Conservation (phyloP, 306 rosid genomes). For the Dryas octopetala region DNA sequence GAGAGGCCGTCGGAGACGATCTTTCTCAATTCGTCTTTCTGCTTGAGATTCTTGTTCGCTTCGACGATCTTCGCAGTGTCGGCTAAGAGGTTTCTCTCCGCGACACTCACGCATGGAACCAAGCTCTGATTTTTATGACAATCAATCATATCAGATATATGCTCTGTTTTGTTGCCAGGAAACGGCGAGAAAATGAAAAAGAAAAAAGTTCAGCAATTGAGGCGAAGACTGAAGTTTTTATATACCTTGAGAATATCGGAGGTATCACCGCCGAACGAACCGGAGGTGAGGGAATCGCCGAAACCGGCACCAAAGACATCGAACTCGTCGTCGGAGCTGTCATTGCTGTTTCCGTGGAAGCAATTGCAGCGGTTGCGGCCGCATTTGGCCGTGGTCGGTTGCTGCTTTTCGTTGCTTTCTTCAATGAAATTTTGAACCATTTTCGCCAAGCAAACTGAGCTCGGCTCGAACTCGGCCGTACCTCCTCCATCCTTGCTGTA, state of each 20-base stretch:
- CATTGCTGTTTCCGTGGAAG: conserved; percentile 79
- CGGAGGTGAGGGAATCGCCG: conserved; percentile 52
- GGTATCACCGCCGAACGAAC: conserved; percentile 64
- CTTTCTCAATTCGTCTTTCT: conserved; percentile 71
- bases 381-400: conserved; percentile 35
- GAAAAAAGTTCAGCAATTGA: background rate
- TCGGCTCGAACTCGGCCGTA: conserved; percentile 67
- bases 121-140: conserved; percentile 44
- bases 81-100: conserved; percentile 89
- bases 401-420: conserved; percentile 69
- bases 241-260: conserved; percentile 73
- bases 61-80: conserved; percentile 85
- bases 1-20: conserved; percentile 60
- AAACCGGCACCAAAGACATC: conserved; percentile 59
- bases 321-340: conserved; percentile 86
- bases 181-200: conserved; percentile 8
- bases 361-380: conserved; percentile 92
- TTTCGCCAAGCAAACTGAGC: conserved; percentile 76
- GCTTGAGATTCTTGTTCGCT: conserved; percentile 57
- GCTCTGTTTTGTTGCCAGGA: conserved; percentile 16
- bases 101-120: conserved; percentile 68
- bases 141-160: background rate
- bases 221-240: background rate
- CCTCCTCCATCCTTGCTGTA: conserved; percentile 37
- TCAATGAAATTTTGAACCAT: conserved; percentile 96